Conservation (phyloP, 225 moss, liverwort and hornwort species). For the Lunularia cruciata region DNA sequence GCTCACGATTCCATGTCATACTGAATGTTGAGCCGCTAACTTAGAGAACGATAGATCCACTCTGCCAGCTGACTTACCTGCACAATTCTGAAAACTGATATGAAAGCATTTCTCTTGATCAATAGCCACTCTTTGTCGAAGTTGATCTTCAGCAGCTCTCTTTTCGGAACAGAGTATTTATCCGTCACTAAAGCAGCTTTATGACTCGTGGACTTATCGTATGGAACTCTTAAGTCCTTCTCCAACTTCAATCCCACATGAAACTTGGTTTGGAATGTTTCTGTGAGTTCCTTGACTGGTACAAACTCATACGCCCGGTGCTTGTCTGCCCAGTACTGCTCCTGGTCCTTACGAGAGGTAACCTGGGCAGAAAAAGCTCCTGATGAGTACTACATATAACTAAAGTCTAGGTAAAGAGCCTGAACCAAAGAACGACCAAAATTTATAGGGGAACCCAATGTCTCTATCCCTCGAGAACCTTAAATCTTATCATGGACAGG, state of each 20-base stretch:
- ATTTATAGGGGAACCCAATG: too few species aligned
- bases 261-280: slow-evolving; percentile 41
- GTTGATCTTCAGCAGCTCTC: slow-evolving; percentile 62
- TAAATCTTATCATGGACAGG: too few species aligned
- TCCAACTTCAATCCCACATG: slow-evolving; percentile 41
- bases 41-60: not conserved
- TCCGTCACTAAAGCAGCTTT: slow-evolving; percentile 52
- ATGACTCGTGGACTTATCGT: slow-evolving; percentile 44
- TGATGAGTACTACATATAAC: not conserved
- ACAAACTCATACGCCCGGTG: slow-evolving; percentile 39
- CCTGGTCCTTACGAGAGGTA: slow-evolving; percentile 38
- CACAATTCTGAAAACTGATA: slow-evolving; percentile 53
- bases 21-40: not conserved
- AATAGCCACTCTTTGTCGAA: slow-evolving; percentile 56
- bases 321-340: slow-evolving; percentile 38
- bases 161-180: slow-evolving; percentile 45
- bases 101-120: slow-evolving; percentile 61
- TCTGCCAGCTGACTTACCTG: slow-evolving; percentile 32
- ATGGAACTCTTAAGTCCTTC: slow-evolving; percentile 46
- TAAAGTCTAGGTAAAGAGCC: too few species aligned
- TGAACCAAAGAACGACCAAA: too few species aligned
- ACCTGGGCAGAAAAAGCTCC: slow-evolving; percentile 30
- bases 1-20: not conserved
- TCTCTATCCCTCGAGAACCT: too few species aligned
- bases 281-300: slow-evolving; percentile 50